A percentile compares a stretch with the other conserved stretches of the same genome.
phyloP scores from a whole-genome alignment of 805 yeast species.

The Nematodospora valgi region DNA sequence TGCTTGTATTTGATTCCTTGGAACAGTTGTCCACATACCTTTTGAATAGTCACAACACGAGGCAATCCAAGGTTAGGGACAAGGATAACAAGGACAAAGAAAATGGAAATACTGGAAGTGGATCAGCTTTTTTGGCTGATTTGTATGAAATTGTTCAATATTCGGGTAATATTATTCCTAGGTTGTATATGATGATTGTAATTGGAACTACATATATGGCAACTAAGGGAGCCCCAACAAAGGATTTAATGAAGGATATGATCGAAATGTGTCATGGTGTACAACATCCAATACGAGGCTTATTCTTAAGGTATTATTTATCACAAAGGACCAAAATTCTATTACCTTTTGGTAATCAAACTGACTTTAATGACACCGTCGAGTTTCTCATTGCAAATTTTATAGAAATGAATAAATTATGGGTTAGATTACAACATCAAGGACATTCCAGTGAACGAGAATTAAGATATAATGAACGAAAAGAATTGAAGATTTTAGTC shows the following conservation, averaged over 20 bases:
- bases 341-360: conserved; percentile 40
- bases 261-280: conserved; percentile 97
- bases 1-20: conserved; percentile 78
- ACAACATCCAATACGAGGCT: conserved; percentile 90
- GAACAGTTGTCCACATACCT: conserved; percentile 63
- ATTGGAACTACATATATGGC: conserved; percentile 89
- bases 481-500: conserved; percentile 84
- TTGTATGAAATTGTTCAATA: conserved; percentile 93
- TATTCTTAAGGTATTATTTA: conserved; percentile 84
- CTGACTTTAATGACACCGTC: conserved; percentile 61
- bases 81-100: conserved; percentile 15
- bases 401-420: conserved; percentile 94
- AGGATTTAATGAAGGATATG: conserved; percentile 91
- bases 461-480: conserved; percentile 73
- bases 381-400: conserved; percentile 82
- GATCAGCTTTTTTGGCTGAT: conserved; percentile 61
- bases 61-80: conserved; percentile 43
- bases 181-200: conserved; percentile 90
- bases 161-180: conserved; percentile 88
- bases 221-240: conserved; percentile 70
- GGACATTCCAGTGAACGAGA: conserved; percentile 84
- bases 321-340: conserved; percentile 77
- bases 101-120: conserved; percentile 20
- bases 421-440: conserved; percentile 96
- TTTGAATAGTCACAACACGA: conserved; percentile 55